phyloP scores from a whole-genome alignment of 202 grass and related monocot genomes.

The Carex arenaria region DNA sequence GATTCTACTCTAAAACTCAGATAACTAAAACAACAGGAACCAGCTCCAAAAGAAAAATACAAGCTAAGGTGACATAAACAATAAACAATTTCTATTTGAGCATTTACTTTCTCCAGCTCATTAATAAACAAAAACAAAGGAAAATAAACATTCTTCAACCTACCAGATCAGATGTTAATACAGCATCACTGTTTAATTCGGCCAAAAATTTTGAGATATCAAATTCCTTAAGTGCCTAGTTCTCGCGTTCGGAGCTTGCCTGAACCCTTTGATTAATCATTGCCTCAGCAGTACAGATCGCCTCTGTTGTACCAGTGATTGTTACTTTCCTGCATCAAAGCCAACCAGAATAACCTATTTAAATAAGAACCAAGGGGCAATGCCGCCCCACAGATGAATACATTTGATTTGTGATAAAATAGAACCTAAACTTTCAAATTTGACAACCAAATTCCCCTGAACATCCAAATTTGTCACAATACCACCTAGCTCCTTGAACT shows the following conservation, averaged over 20 bases:
- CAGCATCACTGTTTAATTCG: conserved; percentile 5
- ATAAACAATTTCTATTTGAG: conserved; percentile 15
- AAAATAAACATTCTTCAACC: conserved; percentile 24
- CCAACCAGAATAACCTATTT: background rate
- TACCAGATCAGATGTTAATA: conserved; percentile 22
- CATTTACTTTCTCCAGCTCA: conserved; percentile 26
- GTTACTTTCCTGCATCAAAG: conserved; percentile 73
- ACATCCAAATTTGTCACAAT: conserved; percentile 3
- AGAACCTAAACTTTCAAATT: background rate
- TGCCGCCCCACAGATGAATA: background rate
- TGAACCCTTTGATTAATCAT: conserved; percentile 97
- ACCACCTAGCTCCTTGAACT: background rate
- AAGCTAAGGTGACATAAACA: conserved; percentile 16
- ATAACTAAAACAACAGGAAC: conserved; percentile 22
- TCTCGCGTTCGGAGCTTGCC: conserved; percentile 44
- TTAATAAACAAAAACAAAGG: conserved; percentile 27
- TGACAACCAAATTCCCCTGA: background rate
- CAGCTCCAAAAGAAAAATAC: conserved; percentile 6
- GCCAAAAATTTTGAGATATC: conserved; percentile 18
- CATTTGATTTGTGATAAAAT: background rate
- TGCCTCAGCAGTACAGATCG: conserved; percentile 67
- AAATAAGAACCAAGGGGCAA: background rate
- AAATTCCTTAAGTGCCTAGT: background rate
- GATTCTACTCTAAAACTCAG: conserved; percentile 12
- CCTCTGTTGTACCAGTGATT: conserved; percentile 76